Conservation (phyloP, 148 eudicot species). For the Simmondsia chinensis region DNA sequence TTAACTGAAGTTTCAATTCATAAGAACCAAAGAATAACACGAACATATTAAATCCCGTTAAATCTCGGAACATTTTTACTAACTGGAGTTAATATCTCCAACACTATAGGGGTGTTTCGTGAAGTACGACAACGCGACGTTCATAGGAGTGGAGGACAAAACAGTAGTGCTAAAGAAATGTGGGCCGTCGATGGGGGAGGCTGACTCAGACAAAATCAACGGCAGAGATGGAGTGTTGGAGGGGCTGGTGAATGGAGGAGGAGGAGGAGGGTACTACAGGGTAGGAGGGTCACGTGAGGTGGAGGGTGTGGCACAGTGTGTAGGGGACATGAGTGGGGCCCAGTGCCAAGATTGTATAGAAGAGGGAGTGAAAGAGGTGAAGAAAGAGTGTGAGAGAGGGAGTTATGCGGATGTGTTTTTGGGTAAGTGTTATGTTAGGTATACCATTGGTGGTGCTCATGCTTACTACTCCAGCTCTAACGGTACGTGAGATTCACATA, state of each 20-base stretch:
- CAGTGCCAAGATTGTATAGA: conserved; percentile 45
- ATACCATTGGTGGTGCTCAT: conserved; percentile 23
- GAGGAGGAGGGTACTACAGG: conserved; percentile 20
- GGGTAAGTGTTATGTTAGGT: conserved; percentile 48
- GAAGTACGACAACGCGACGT: conserved; percentile 38
- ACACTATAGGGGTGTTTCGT: conserved; percentile 42
- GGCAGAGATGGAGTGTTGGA: conserved; percentile 34
- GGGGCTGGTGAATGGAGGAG: conserved; percentile 11
- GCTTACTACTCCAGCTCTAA: conserved; percentile 4
- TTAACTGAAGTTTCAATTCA: too few relatives aligned
- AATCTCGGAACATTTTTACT: too few relatives aligned
- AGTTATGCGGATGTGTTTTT: conserved; percentile 38
- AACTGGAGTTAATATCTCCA: too few relatives aligned
- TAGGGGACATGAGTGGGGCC: conserved; percentile 36
- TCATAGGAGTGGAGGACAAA: conserved; percentile 45
- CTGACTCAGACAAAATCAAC: not conserved
- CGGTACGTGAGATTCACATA: too few relatives aligned
- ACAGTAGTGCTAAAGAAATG: conserved; percentile 34
- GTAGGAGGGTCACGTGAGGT: conserved; percentile 38
- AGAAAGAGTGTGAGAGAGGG: conserved; percentile 29
- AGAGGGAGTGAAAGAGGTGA: conserved; percentile 30
- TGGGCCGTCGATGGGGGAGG: conserved; percentile 17
- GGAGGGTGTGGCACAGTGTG: conserved; percentile 46
- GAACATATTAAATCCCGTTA: too few relatives aligned
- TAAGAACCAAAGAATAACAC: too few relatives aligned